Base-by-base conservation (phyloP, 257 asterid genomes). In the Sherardia arvensis region DNA sequence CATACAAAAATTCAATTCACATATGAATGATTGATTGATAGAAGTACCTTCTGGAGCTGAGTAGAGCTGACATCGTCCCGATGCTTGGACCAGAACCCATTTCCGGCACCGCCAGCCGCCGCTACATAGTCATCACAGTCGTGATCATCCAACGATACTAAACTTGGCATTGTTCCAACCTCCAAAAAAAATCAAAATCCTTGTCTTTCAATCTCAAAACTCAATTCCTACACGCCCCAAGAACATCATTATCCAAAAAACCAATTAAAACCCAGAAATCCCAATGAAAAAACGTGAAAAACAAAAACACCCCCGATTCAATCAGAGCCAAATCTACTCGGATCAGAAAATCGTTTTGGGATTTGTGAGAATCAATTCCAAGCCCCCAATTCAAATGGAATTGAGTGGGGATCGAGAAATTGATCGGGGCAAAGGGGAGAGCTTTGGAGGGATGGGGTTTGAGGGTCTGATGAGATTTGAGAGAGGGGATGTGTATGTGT, bases 31-130 rank as follows among this genome's bases (percentile, higher is more conserved):
- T 4, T 17, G 20, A 51, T 54, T 18, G 2, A 51, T 54, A 11
- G 2, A 20, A 61, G 69, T 81, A 90, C 99, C 99, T 93, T 85
- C 84, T 90, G 88, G 56, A 93, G 88, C 88, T 84, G 96, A 47
- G 77, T 84, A 77, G 69, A 75, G 86, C 84, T 78, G 68, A 90
- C 69, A 66, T 81, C 96, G 48, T 79, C 87, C 4, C 80, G 74
- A 40, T 85, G 88, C 70, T 82, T 82, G 30, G 96, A 85, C 96
- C 99, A 90, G 78, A 89, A 85, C 14, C 87, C 92, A 76, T 83
- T 81, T 70, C 74, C 65, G 64, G 84, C 69, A 60, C 69, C 75
- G 51, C 64, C 74, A 62, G 87, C 69, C 51, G 64, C 59, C 69
- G 80, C 66, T 38, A 76, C 92, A 58, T 78, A 40, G 49, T 40